These are phyloP conservation scores for Lobosporangium transversale DNA, from an alignment of 192 early-diverging fungal genomes.

Conservation along the genomic window DNA sequence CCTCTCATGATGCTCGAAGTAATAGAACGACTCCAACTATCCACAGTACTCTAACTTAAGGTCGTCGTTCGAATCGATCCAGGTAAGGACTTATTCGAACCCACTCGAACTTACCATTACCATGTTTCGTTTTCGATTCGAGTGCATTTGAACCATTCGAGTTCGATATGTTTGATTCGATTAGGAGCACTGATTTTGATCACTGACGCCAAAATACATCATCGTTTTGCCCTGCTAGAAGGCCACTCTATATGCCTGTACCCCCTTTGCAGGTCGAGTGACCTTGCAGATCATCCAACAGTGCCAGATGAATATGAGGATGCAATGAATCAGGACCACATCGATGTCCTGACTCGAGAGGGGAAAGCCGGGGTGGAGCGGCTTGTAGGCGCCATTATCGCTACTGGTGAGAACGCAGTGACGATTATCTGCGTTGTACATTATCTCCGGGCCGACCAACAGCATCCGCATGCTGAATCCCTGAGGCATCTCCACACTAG, in stretches of 20 bases:
- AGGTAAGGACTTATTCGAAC: too few relatives aligned
- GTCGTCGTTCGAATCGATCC: too few relatives aligned
- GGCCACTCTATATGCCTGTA: conserved; percentile 18
- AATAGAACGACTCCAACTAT: too few relatives aligned
- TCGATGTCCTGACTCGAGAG: conserved; percentile 23
- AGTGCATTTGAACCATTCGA: too few relatives aligned
- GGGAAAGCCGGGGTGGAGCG: conserved; percentile 24
- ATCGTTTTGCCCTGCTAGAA: too few relatives aligned
- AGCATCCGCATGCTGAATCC: conserved; percentile 31
- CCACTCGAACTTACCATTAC: too few relatives aligned
- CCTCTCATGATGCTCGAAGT: too few relatives aligned
- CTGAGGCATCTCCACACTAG: conserved; percentile 22
- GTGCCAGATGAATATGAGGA: conserved; percentile 37
- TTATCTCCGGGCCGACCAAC: conserved; percentile 19
- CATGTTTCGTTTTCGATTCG: too few relatives aligned
- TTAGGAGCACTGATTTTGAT: too few relatives aligned
- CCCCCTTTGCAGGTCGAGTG: conserved; percentile 22
- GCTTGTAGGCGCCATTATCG: conserved; percentile 21
- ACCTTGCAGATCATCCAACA: conserved; percentile 22
- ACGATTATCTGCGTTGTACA: conserved; percentile 11
- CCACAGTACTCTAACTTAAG: too few relatives aligned
- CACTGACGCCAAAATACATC: too few relatives aligned
- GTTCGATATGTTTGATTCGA: too few relatives aligned
- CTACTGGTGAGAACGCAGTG: conserved; percentile 16
- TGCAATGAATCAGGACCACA: conserved; percentile 24